phyloP scores from a whole-genome alignment of 306 rosid genomes.

The Senna tora region DNA sequence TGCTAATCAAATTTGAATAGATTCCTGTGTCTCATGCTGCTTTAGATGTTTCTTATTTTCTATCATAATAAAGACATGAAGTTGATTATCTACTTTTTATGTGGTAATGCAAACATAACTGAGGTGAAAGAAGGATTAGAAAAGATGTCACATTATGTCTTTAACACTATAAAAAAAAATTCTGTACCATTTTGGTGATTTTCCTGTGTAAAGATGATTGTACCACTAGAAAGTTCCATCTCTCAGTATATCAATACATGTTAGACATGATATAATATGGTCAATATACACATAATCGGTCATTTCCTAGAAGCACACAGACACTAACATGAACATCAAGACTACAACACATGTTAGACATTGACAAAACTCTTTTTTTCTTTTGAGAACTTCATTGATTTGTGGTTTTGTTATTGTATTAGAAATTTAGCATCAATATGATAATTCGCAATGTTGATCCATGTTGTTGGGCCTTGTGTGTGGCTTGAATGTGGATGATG shows the following conservation, averaged over 20 bases:
- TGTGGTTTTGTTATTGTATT: constrained; percentile 9
- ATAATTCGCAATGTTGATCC: too few species aligned
- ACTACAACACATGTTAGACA: neutral
- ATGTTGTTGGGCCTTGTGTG: too few species aligned
- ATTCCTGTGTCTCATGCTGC: constrained; percentile 16
- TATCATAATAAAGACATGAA: neutral
- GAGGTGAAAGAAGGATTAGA: neutral
- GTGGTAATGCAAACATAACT: neutral
- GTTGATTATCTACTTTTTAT: neutral
- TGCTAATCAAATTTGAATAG: neutral
- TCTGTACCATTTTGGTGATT: neutral
- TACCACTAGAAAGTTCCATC: neutral
- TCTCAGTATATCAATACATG: neutral
- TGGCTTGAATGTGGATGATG: too few species aligned
- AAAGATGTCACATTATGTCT: neutral
- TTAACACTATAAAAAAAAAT: neutral
- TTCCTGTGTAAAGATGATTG: neutral
- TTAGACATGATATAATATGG: too few species aligned
- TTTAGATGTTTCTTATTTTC: constrained; percentile 16
- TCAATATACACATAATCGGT: neutral
- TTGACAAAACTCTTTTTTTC: neutral
- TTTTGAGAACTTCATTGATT: neutral
- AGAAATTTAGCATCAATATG: neutral
- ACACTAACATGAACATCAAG: neutral
- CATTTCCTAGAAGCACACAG: neutral